Base-by-base conservation (phyloP, 208 protist genomes). In the Trypanosoma lewisi region DNA sequence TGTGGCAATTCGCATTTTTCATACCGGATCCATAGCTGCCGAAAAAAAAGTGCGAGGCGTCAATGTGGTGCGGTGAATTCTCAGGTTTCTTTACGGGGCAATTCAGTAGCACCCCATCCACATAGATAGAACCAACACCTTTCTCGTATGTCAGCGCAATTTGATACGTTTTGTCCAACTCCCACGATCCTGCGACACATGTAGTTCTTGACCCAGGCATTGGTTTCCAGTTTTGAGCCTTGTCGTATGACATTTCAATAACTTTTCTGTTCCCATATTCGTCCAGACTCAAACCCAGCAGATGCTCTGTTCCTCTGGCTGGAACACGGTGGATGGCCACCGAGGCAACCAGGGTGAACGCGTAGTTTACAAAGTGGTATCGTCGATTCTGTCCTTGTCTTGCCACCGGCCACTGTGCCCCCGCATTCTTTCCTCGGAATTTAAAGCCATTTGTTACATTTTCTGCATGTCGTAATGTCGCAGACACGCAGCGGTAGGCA, bases 341-440 rank as follows among this genome's bases (percentile, higher is more conserved):
- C 4, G 56, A 58, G 8, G 56, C 56, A 34, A 56, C 54, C 21
- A 70, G 42, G 5, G 55, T 58, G 19, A 70, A 70, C 7, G 14
- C 17, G 25, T 44, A 7, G 28, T 62, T 70, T 17, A 36, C 30
- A 56, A 70, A 70, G 9, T 63, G 1, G 41, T 70, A 63, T 2
- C 44, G 55, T 23, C 25, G 45, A 41, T 70, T 62, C 56, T 63
- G 65, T n/a, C 65, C 65, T 45, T 63, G 65, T 23, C 25, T 45
- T n/a, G 36, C 39, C 23, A 70, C 65, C 9, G 65, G 65, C 65
- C 65, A 70, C 27, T 27, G 27, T 11, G 48, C 65, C 6, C 62
- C 16, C 30, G 5, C 21, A 4, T 11, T 11, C 14, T 34, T 2
- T 14, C 62, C 62, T 7, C n/a, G 51, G 23, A 67, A 57, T 28